A percentile compares a stretch with the other conserved stretches of the same genome.
phyloP scores from a whole-genome alignment of 768 basidiomycete species.

The Dioszegia crocea region DNA sequence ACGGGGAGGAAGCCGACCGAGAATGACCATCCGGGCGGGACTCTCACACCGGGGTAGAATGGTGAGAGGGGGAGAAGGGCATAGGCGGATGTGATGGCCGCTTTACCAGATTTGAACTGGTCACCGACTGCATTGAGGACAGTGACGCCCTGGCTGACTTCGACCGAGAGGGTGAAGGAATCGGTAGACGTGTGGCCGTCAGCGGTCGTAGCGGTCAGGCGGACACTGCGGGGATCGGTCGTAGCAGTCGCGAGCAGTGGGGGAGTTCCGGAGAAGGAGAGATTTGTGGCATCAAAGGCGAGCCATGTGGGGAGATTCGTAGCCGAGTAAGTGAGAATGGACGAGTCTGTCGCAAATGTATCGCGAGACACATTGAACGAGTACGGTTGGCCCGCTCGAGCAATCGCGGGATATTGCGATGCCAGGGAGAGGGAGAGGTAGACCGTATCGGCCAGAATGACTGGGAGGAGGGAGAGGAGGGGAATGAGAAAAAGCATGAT shows the following conservation, averaged over 20 bases:
- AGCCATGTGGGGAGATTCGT: slow-evolving; percentile 69
- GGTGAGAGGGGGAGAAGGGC: slow-evolving; percentile 57
- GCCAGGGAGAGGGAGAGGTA: slow-evolving; percentile 57
- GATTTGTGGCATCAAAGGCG: slow-evolving; percentile 60
- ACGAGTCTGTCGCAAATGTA: slow-evolving; percentile 57
- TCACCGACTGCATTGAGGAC: slow-evolving; percentile 58
- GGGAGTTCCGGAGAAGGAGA: slow-evolving; percentile 67
- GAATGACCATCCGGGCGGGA: slow-evolving; percentile 82
- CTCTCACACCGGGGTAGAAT: slow-evolving; percentile 57
- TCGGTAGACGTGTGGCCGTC: slow-evolving; percentile 54
- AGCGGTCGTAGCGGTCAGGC: slow-evolving; percentile 60
- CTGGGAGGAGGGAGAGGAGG: slow-evolving; percentile 5
- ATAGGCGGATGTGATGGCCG: slow-evolving; percentile 69
- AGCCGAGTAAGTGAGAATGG: slow-evolving; percentile 56
- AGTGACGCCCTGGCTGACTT: slow-evolving; percentile 53
- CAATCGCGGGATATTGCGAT: slow-evolving; percentile 71
- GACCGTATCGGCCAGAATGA: slow-evolving; percentile 8
- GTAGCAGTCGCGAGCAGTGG: slow-evolving; percentile 59
- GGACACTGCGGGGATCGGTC: slow-evolving; percentile 37
- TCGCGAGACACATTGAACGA: slow-evolving; percentile 64
- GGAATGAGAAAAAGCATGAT: slow-evolving; percentile 6
- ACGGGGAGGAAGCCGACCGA: slow-evolving; percentile 73
- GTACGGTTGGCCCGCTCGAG: slow-evolving; percentile 62
- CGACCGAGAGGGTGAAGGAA: slow-evolving; percentile 47
- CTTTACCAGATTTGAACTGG: slow-evolving; percentile 63